Conservation (phyloP, 768 basidiomycete species). For the Tylopilus rubrobrunneus region DNA sequence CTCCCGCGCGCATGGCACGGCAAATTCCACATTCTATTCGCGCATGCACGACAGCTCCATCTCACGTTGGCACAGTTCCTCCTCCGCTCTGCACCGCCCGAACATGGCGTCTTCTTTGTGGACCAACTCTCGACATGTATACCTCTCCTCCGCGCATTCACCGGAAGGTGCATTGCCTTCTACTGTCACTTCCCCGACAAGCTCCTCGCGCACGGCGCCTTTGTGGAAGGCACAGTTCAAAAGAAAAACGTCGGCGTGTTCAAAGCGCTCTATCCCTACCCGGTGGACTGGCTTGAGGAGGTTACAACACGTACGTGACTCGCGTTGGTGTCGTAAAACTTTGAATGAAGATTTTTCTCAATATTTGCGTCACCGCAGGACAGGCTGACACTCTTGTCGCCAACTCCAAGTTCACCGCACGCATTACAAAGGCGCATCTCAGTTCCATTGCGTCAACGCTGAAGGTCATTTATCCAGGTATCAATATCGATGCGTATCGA, state of each 20-base stretch:
- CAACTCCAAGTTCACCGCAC: constrained; percentile 88
- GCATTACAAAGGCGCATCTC: constrained; percentile 75
- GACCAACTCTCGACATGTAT: constrained; percentile 96
- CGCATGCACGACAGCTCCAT: constrained; percentile 85
- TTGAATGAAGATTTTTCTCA: too few relatives aligned
- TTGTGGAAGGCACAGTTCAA: constrained; percentile 49
- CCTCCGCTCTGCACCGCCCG: constrained; percentile 39
- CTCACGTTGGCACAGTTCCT: constrained; percentile 55
- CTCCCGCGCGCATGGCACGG: constrained; percentile 77
- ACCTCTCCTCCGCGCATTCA: constrained; percentile 69
- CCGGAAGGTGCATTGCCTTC: constrained; percentile 81
- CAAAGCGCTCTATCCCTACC: constrained; percentile 77
- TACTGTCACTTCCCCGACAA: constrained; percentile 99
- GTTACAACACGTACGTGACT: constrained; percentile 70
- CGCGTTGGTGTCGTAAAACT: too few relatives aligned
- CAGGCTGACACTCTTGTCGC: constrained; percentile 89
- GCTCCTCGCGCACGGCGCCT: constrained; percentile 68
- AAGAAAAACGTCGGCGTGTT: constrained; percentile 46
- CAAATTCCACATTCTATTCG: constrained; percentile 84
- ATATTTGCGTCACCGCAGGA: constrained; percentile 29
- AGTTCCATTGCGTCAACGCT: constrained; percentile 58
- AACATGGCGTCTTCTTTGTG: constrained; percentile 85
- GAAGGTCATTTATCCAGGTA: constrained; percentile 91
- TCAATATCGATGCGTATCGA: constrained; percentile 76
- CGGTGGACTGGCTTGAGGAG: constrained; percentile 91